phyloP scores from a whole-genome alignment of 192 early-diverging fungal species.

The Thoreauomyces humboldtii region DNA sequence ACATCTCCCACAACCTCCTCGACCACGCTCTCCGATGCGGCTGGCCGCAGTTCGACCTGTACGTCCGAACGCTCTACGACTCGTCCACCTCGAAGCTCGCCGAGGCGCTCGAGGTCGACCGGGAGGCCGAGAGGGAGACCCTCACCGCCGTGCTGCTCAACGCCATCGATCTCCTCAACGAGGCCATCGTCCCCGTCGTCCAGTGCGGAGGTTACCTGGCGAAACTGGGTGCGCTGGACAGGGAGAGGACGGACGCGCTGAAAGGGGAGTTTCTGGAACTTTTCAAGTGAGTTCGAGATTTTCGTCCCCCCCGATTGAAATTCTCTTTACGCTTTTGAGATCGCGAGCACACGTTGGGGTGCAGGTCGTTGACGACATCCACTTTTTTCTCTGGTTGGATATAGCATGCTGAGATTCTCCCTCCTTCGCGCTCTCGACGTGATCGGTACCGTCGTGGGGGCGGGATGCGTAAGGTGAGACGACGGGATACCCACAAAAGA shows the following conservation, averaged over 20 bases:
- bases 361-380: neutral
- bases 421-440: slow-evolving; percentile 40
- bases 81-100: slow-evolving; percentile 23
- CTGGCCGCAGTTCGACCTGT: slow-evolving; percentile 25
- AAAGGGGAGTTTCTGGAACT: slow-evolving; percentile 27
- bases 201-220: slow-evolving; percentile 33
- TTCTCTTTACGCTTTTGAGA: slow-evolving; percentile 7
- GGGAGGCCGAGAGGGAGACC: neutral
- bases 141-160: neutral
- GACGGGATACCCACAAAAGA: too few species aligned
- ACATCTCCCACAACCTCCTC: slow-evolving; percentile 36
- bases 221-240: slow-evolving; percentile 30
- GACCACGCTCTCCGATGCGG: slow-evolving; percentile 27
- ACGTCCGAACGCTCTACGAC: slow-evolving; percentile 24
- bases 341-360: neutral
- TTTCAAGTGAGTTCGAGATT: too few species aligned
- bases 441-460: slow-evolving; percentile 38
- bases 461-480: slow-evolving; percentile 28
- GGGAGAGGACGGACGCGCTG: slow-evolving; percentile 34
- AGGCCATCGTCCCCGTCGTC: slow-evolving; percentile 29
- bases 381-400: too few species aligned
- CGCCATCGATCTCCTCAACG: slow-evolving; percentile 32
- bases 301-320: too few species aligned
- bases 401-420: slow-evolving; percentile 24
- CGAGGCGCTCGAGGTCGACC: slow-evolving; percentile 14